These are phyloP conservation scores for Drosera capensis DNA, from an alignment of 148 eudicot genomes.

Conservation along the genomic window DNA sequence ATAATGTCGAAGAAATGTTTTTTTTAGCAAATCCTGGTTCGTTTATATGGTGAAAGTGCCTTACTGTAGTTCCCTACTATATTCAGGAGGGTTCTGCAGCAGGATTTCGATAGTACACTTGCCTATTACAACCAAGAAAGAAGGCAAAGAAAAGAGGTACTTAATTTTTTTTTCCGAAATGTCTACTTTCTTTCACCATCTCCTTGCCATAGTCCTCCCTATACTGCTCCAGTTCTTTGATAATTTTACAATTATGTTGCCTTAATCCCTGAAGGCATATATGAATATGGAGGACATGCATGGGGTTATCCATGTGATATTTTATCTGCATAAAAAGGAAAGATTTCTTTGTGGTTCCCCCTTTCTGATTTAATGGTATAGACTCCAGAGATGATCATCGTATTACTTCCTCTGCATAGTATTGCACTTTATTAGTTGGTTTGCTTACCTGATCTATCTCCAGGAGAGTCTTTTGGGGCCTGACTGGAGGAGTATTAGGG, in stretches of 20 bases:
- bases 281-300: too few species aligned
- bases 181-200: background rate
- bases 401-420: too few species aligned
- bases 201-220: background rate
- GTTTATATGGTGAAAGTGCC: background rate
- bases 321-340: too few species aligned
- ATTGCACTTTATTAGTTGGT: too few species aligned
- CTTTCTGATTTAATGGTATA: too few species aligned
- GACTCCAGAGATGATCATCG: too few species aligned
- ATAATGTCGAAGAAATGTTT: background rate
- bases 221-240: background rate
- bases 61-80: slow-evolving; percentile 7
- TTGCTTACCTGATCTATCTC: slow-evolving; percentile 2
- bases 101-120: slow-evolving; percentile 80
- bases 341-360: too few species aligned
- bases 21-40: background rate
- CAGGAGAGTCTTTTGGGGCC: slow-evolving; percentile 52
- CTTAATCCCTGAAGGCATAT: too few species aligned
- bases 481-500: slow-evolving; percentile 57
- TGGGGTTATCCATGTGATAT: too few species aligned
- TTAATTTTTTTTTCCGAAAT: background rate
- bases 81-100: slow-evolving; percentile 75
- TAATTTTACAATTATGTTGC: too few species aligned
- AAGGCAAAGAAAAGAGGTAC: slow-evolving; percentile 86
- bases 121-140: slow-evolving; percentile 82